Evolutionary conservation across 768 basidiomycete genomes (phyloP).

Genomic region (Amanita thiersii): DNA sequence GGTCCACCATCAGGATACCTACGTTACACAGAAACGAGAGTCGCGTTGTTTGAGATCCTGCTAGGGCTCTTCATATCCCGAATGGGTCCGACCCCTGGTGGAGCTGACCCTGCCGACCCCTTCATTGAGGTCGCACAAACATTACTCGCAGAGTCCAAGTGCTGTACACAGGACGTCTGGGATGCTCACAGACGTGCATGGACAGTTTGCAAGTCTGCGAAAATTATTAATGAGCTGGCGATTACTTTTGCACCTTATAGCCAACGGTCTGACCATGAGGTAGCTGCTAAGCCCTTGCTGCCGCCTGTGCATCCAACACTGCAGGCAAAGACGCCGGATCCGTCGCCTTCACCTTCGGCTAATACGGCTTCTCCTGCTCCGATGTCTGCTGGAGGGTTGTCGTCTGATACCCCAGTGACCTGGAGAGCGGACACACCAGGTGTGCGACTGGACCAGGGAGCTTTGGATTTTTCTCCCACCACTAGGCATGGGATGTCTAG

Average conservation of each 20-base stretch:
- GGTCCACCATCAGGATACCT: conserved; percentile 23
- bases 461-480: background rate
- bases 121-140: conserved; percentile 11
- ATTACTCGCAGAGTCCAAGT: conserved; percentile 14
- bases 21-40: conserved; percentile 20
- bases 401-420: background rate
- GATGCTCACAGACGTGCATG: conserved; percentile 18
- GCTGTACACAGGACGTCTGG: conserved; percentile 22
- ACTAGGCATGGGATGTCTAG: conserved; percentile 1
- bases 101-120: conserved; percentile 7
- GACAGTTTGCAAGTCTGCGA: conserved; percentile 15
- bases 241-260: conserved; percentile 18
- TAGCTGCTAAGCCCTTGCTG: conserved; percentile 14
- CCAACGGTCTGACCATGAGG: conserved; percentile 15
- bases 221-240: conserved; percentile 16
- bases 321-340: background rate
- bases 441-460: background rate
- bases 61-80: conserved; percentile 17
- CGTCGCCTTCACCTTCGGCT: conserved; percentile 3
- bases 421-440: background rate
- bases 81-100: conserved; percentile 9
- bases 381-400: background rate
- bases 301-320: conserved; percentile 8
- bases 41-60: conserved; percentile 19
- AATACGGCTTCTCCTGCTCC: background rate